Conservation (phyloP, 257 asterid species). For the Agastache rugosa region DNA sequence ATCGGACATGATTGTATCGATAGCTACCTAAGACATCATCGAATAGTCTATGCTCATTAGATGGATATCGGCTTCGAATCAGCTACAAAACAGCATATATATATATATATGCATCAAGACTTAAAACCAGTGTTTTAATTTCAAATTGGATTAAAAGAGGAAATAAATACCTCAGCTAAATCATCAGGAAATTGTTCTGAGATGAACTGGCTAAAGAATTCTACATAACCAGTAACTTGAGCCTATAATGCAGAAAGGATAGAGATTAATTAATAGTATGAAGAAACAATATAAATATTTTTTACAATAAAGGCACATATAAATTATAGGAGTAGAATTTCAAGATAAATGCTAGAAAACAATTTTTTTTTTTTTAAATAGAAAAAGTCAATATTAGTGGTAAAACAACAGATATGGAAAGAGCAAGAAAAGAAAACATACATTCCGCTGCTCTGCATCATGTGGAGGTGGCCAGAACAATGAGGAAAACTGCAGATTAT, state of each 20-base stretch:
- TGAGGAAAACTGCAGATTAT: slow-evolving; percentile 72
- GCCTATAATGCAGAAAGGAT: slow-evolving; percentile 49
- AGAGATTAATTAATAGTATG: not conserved
- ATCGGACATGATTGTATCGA: slow-evolving; percentile 11
- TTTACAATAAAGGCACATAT: not conserved
- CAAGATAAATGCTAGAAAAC: not conserved
- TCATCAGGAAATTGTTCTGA: slow-evolving; percentile 87
- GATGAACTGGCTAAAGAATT: slow-evolving; percentile 79
- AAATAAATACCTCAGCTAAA: slow-evolving; percentile 72
- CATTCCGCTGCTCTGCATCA: slow-evolving; percentile 73
- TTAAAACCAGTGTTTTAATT: slow-evolving; percentile 5
- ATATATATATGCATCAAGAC: slow-evolving; percentile 3
- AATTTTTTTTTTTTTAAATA: too few relatives aligned
- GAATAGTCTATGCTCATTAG: slow-evolving; percentile 67
- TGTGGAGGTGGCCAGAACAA: slow-evolving; percentile 82
- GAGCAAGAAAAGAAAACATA: slow-evolving; percentile 27
- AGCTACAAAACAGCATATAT: slow-evolving; percentile 53
- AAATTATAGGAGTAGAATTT: not conserved
- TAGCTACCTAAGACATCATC: slow-evolving; percentile 81
- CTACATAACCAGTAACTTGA: slow-evolving; percentile 75
- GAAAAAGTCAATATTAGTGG: not conserved
- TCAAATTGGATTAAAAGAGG: slow-evolving; percentile 4
- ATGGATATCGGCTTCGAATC: slow-evolving; percentile 74
- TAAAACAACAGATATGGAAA: not conserved
- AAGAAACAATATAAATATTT: not conserved